Conservation (phyloP, 1,284 basidiomycete species). For the Apiotrichum gamsii region DNA sequence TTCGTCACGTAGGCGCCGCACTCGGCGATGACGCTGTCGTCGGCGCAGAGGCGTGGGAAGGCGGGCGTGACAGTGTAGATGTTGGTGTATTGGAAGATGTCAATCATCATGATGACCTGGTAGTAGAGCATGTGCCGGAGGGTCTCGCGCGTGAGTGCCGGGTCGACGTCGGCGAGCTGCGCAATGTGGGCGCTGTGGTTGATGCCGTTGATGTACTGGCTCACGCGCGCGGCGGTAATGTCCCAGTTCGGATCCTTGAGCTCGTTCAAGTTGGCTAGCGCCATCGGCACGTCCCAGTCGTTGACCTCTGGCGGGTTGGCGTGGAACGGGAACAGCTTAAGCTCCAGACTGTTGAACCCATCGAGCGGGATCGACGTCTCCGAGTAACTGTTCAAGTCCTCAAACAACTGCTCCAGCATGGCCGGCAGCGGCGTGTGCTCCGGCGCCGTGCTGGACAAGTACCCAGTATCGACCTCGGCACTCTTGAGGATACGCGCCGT, state of each 20-base stretch:
- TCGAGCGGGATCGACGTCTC: constrained; percentile 87
- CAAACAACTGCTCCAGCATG: constrained; percentile 92
- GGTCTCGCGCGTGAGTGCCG: constrained; percentile 74
- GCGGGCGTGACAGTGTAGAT: constrained; percentile 86
- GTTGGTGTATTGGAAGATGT: constrained; percentile 97
- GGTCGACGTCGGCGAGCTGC: constrained; percentile 82
- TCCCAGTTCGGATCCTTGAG: constrained; percentile 92
- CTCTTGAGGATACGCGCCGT: constrained; percentile 77
- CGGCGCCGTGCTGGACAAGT: constrained; percentile 70
- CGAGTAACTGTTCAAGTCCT: constrained; percentile 94
- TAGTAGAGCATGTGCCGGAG: constrained; percentile 95
- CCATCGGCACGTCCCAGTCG: constrained; percentile 93
- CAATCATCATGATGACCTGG: constrained; percentile 90
- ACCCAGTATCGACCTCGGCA: constrained; percentile 85
- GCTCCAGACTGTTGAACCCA: constrained; percentile 80
- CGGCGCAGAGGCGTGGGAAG: constrained; percentile 76
- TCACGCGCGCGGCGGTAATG: constrained; percentile 79
- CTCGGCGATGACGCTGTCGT: constrained; percentile 73
- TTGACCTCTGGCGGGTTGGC: constrained; percentile 80
- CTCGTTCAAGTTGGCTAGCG: constrained; percentile 74
- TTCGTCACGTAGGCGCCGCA: constrained; percentile 84
- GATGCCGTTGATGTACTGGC: constrained; percentile 31
- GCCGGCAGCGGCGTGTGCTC: constrained; percentile 64
- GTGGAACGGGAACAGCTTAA: constrained; percentile 95
- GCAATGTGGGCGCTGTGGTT: constrained; percentile 69